These are phyloP conservation scores for Nidularia pulvinata DNA, from an alignment of 768 basidiomycete genomes.

Conservation along the genomic window DNA sequence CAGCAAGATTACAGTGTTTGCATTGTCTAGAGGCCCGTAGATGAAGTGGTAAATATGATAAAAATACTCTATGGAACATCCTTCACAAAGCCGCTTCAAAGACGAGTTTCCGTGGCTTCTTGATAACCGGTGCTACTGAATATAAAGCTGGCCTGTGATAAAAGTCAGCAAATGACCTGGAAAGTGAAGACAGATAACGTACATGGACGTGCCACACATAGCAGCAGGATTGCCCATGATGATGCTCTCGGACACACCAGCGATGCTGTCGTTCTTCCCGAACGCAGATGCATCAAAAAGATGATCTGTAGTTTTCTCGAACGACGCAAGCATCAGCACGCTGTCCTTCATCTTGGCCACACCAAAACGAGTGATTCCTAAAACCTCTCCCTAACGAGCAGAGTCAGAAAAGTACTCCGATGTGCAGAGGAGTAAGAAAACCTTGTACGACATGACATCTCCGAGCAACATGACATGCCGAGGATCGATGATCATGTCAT, in stretches of 20 bases:
- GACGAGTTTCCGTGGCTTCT: constrained; percentile 47
- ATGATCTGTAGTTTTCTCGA: constrained; percentile 99
- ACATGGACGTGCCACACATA: constrained; percentile 95
- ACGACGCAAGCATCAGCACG: constrained; percentile 98
- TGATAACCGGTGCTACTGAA: constrained; percentile 39
- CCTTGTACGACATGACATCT: constrained; percentile 99
- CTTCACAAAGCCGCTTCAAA: constrained; percentile 44
- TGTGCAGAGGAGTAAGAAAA: constrained; percentile 16
- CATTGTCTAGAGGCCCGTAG: too few species aligned
- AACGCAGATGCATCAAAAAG: constrained; percentile 97
- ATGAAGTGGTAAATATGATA: too few species aligned
- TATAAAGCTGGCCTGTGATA: constrained; percentile 46
- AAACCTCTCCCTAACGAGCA: constrained; percentile 78
- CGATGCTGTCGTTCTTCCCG: constrained; percentile 93
- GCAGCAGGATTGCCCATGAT: constrained; percentile 99
- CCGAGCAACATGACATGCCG: constrained; percentile 98
- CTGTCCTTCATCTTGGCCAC: constrained; percentile 99
- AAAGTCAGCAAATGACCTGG: constrained; percentile 2
- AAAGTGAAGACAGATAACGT: constrained; percentile 14
- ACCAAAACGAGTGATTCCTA: constrained; percentile 98
- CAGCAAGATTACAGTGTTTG: too few species aligned
- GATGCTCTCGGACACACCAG: constrained; percentile 98
- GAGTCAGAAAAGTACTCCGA: neutral
- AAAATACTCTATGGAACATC: too few species aligned
- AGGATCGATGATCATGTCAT: constrained; percentile 98